These are phyloP conservation scores for Pseudogymnoascus sp. DNA, from an alignment of 2,329 filamentous ascomycete genomes.

Conservation along the genomic window DNA sequence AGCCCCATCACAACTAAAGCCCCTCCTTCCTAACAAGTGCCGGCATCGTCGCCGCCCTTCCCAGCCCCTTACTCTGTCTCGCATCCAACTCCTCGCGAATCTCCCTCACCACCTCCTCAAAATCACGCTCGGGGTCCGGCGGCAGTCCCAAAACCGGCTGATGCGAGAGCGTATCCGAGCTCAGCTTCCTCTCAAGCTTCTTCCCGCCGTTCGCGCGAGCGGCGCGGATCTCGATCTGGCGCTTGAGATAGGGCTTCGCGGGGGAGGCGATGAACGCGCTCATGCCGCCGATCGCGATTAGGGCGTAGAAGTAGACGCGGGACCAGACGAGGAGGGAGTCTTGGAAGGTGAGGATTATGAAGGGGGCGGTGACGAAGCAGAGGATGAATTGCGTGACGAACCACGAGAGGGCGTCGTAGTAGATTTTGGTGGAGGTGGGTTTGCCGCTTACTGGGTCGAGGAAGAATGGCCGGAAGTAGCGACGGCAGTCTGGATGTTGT, in stretches of 20 bases:
- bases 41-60: constrained; percentile 14
- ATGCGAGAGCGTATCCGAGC: constrained; percentile 46
- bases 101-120: constrained; percentile 53
- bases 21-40: constrained; percentile 12
- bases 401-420: constrained; percentile 77
- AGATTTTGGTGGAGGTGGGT: constrained; percentile 66
- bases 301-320: constrained; percentile 81
- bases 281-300: constrained; percentile 58
- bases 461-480: constrained; percentile 88
- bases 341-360: constrained; percentile 70
- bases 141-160: constrained; percentile 72
- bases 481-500: constrained; percentile 65
- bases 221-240: constrained; percentile 51
- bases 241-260: constrained; percentile 55
- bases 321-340: constrained; percentile 72
- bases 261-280: constrained; percentile 76
- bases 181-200: constrained; percentile 42
- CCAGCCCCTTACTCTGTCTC: constrained; percentile 20
- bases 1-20: neutral
- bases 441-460: constrained; percentile 67
- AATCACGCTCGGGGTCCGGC: constrained; percentile 65
- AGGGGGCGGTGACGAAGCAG: constrained; percentile 76
- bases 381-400: constrained; percentile 75
- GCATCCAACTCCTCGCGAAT: constrained; percentile 43
- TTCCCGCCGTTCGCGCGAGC: constrained; percentile 30